Percentiles rank a stretch among this genome's conserved stretches.
Evolutionary conservation across 495 filamentous ascomycete species (phyloP).

Genomic region (Emericellopsis terricola): DNA sequence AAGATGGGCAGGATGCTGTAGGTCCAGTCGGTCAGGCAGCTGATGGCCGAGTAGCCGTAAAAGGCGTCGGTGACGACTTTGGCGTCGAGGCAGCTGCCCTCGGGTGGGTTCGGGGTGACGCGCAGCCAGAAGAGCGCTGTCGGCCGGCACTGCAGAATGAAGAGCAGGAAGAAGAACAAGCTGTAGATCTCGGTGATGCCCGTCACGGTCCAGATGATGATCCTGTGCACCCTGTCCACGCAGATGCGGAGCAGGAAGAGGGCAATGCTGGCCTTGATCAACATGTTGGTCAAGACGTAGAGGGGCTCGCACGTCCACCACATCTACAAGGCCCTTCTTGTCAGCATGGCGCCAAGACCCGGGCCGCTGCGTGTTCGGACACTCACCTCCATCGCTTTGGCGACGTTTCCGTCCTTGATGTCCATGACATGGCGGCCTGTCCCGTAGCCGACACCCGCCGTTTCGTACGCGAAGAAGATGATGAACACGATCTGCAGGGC

Average conservation of each 20-base stretch:
- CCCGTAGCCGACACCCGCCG: no score
- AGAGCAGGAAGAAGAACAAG: constrained; percentile 19
- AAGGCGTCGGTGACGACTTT: constrained; percentile 7
- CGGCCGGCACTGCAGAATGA: constrained; percentile 25
- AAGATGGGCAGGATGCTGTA: constrained; percentile 16
- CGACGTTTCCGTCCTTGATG: no score
- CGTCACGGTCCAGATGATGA: constrained; percentile 15
- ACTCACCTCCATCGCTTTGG: no score
- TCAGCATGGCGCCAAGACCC: no score
- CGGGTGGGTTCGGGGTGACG: not conserved
- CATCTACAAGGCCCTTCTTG: no score
- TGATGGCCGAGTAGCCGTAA: constrained; percentile 11
- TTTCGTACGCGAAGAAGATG: no score
- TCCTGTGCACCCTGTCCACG: constrained; percentile 15
- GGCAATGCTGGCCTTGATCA: constrained; percentile 23
- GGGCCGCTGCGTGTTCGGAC: no score
- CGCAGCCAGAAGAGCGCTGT: constrained; percentile 19
- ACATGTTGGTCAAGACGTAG: constrained; percentile 9
- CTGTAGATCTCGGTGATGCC: constrained; percentile 12
- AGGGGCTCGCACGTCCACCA: constrained; percentile 11
- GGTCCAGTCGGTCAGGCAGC: constrained; percentile 13
- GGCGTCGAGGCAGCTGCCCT: constrained; percentile 11
- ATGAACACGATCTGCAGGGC: no score
- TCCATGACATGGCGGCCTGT: no score
- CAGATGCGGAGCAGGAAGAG: constrained; percentile 25